These are phyloP conservation scores for Solanum virginianum DNA, from an alignment of 257 asterid genomes.

Conservation along the genomic window DNA sequence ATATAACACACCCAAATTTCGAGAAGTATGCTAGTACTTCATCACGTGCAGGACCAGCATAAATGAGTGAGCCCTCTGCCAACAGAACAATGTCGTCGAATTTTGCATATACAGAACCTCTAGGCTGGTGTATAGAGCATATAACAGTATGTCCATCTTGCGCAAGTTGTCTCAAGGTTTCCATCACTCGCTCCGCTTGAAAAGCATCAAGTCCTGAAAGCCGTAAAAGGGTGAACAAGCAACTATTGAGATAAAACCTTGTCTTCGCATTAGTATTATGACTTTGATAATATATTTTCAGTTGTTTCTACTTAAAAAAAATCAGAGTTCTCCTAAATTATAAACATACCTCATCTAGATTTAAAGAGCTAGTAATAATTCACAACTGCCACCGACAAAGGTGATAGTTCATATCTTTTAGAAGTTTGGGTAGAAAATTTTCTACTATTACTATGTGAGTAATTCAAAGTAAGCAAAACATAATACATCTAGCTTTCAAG, in stretches of 20 bases:
- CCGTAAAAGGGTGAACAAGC: constrained; percentile 1
- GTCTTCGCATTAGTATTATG: background rate
- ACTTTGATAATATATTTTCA: background rate
- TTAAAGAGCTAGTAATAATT: background rate
- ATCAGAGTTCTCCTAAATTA: background rate
- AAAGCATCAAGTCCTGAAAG: constrained; percentile 98
- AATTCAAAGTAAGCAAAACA: background rate
- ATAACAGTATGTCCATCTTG: constrained; percentile 93
- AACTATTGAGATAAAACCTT: background rate
- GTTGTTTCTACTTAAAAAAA: background rate
- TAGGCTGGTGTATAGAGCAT: constrained; percentile 98
- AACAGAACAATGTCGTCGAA: constrained; percentile 88
- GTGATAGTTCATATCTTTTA: background rate
- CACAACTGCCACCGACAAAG: background rate
- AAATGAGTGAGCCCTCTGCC: constrained; percentile 80
- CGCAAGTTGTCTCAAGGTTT: constrained; percentile 77
- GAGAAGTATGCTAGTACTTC: constrained; percentile 67
- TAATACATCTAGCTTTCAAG: background rate
- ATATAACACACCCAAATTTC: constrained; percentile 65
- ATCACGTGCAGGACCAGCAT: constrained; percentile 84
- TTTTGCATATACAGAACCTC: constrained; percentile 92
- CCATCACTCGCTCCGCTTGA: constrained; percentile 99
- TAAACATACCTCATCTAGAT: background rate
- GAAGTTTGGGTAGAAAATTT: background rate
- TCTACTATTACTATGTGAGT: background rate